phyloP scores from a whole-genome alignment of 768 basidiomycete species.

The Suillus sp. region DNA sequence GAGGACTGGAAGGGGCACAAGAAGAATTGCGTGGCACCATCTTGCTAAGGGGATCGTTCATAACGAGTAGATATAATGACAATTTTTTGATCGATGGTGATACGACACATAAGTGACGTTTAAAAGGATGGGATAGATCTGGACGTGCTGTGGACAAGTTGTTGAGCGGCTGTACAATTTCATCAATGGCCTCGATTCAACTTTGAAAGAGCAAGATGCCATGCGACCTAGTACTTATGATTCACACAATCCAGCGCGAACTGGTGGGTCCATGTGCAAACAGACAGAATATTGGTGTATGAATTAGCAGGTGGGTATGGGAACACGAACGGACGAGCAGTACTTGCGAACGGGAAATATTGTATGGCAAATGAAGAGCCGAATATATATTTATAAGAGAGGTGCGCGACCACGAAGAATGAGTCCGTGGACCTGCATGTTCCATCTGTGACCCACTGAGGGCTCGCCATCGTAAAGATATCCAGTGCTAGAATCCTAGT shows the following conservation, averaged over 20 bases:
- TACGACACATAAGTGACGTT: too few relatives aligned
- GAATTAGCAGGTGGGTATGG: background rate
- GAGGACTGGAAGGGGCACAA: constrained; percentile 52
- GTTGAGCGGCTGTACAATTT: background rate
- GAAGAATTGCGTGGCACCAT: constrained; percentile 25
- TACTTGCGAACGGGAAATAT: too few relatives aligned
- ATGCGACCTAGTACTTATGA: too few relatives aligned
- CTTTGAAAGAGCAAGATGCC: background rate
- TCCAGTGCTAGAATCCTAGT: too few relatives aligned
- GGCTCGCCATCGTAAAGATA: too few relatives aligned
- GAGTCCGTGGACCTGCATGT: background rate
- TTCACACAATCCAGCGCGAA: background rate
- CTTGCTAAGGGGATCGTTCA: background rate
- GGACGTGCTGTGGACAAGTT: background rate
- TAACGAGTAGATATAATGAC: background rate
- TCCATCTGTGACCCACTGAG: too few relatives aligned
- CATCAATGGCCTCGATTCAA: background rate
- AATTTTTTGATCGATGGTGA: background rate
- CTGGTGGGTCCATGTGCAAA: background rate
- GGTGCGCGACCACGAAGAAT: background rate
- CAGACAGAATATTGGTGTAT: background rate
- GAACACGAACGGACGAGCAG: background rate
- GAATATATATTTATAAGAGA: background rate
- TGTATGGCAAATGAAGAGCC: too few relatives aligned
- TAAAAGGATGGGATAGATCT: background rate